Evolutionary conservation across 2,329 filamentous ascomycete species (phyloP).

Genomic region (Botrytis medusae): DNA sequence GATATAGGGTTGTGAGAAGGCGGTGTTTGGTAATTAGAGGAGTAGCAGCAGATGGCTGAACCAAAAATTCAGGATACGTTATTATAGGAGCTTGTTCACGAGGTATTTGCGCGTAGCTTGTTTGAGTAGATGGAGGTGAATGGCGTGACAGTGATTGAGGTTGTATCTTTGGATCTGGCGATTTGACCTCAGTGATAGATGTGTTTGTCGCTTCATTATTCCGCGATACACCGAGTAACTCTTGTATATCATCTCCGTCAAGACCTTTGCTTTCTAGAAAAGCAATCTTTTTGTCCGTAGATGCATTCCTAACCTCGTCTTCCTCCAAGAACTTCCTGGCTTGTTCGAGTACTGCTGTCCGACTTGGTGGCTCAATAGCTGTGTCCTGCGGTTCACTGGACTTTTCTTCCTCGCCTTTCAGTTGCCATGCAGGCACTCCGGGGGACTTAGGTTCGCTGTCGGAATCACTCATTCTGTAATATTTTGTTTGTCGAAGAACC

Average conservation of each 20-base stretch:
- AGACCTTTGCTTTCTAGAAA: slow-evolving; percentile 81
- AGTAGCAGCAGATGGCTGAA: slow-evolving; percentile 52
- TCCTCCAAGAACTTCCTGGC: slow-evolving; percentile 76
- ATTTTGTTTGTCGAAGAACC: slow-evolving; percentile 10
- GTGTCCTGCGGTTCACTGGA: slow-evolving; percentile 7
- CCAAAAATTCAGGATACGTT: slow-evolving; percentile 70
- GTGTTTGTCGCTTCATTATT: slow-evolving; percentile 33
- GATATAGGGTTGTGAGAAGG: slow-evolving; percentile 59
- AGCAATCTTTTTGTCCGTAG: slow-evolving; percentile 68
- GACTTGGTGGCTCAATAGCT: slow-evolving; percentile 24
- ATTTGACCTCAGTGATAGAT: slow-evolving; percentile 2
- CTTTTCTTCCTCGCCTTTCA: slow-evolving; percentile 15
- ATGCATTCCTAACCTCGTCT: slow-evolving; percentile 66
- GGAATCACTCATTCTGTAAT: slow-evolving; percentile 35
- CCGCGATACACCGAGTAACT: slow-evolving; percentile 52
- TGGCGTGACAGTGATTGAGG: background rate
- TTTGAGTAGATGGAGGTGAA: background rate
- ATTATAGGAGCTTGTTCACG: slow-evolving; percentile 55
- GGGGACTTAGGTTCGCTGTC: slow-evolving; percentile 28
- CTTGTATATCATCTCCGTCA: slow-evolving; percentile 63
- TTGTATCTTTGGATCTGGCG: background rate
- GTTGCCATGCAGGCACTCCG: slow-evolving; percentile 35
- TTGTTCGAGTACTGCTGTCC: slow-evolving; percentile 55
- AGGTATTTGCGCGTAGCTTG: slow-evolving; percentile 46
- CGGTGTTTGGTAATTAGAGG: slow-evolving; percentile 62